Conservation (phyloP, 257 asterid species). For the Anisodus acutangulus region DNA sequence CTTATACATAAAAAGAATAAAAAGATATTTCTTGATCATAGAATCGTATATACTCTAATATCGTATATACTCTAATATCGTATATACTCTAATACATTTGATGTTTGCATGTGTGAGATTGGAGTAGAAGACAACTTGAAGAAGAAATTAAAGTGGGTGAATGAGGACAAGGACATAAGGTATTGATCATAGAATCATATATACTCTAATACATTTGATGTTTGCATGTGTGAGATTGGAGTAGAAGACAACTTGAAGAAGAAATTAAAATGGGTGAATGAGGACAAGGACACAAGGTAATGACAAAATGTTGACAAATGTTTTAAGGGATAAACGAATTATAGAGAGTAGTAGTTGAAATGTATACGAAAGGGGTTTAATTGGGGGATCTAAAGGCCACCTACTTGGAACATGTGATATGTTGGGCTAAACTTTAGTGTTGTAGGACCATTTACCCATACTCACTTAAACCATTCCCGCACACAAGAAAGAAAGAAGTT, state of each 20-base stretch:
- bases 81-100: background rate
- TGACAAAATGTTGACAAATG: background rate
- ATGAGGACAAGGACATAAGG: conserved; percentile 34
- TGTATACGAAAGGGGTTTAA: conserved; percentile 36
- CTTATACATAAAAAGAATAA: no score
- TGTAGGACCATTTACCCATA: conserved; percentile 60
- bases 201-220: background rate
- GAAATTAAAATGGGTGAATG: conserved; percentile 12
- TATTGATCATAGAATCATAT: background rate
- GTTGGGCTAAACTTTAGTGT: conserved; percentile 61
- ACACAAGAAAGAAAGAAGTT: background rate
- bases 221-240: background rate
- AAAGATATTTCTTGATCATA: no score
- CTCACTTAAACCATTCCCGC: conserved; percentile 36
- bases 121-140: conserved; percentile 16
- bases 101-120: background rate
- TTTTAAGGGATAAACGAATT: background rate
- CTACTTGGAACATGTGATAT: conserved; percentile 72
- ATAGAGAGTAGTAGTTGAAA: conserved; percentile 20
- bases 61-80: no score
- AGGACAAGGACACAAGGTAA: conserved; percentile 33
- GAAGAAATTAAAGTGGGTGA: conserved; percentile 17
- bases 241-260: conserved; percentile 19
- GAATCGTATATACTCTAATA: no score
- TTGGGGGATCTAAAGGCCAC: conserved; percentile 57